These are phyloP conservation scores for Sclerotinia sclerotiorum DNA, from an alignment of 2,329 filamentous ascomycete species.

Conservation along the genomic window DNA sequence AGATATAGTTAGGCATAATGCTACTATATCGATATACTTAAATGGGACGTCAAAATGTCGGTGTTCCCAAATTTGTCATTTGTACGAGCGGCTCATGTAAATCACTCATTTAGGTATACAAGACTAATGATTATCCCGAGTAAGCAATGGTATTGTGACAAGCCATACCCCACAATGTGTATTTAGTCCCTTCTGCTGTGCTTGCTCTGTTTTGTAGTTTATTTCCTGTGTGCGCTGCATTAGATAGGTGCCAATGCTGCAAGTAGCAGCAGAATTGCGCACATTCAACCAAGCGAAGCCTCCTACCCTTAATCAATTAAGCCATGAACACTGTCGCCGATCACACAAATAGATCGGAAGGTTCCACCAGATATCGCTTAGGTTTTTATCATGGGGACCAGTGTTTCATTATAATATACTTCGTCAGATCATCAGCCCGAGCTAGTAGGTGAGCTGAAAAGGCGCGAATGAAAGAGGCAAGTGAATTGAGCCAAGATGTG, in stretches of 20 bases:
- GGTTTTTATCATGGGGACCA: not conserved
- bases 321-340: slow-evolving; percentile 10
- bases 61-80: slow-evolving; percentile 2
- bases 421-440: slow-evolving; percentile 8
- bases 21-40: slow-evolving; percentile 1
- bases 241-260: not conserved
- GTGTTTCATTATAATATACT: slow-evolving; percentile 13
- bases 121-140: not conserved
- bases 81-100: slow-evolving; percentile 1
- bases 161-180: not conserved
- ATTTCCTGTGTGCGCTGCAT: not conserved
- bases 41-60: not conserved
- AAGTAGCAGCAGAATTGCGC: not conserved
- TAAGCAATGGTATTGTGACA: not conserved
- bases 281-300: not conserved
- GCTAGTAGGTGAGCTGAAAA: slow-evolving; percentile 6
- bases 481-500: not conserved
- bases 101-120: not conserved
- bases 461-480: not conserved
- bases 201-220: not conserved
- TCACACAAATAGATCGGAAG: not conserved
- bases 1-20: not conserved
- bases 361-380: slow-evolving; percentile 5
- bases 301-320: slow-evolving; percentile 4
- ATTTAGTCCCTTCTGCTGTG: slow-evolving; percentile 3